A percentile compares a stretch with the other conserved stretches of the same genome.
These are phyloP conservation scores for Metrosideros polymorpha DNA, from an alignment of 441 rosid species.

Conservation along the genomic window DNA sequence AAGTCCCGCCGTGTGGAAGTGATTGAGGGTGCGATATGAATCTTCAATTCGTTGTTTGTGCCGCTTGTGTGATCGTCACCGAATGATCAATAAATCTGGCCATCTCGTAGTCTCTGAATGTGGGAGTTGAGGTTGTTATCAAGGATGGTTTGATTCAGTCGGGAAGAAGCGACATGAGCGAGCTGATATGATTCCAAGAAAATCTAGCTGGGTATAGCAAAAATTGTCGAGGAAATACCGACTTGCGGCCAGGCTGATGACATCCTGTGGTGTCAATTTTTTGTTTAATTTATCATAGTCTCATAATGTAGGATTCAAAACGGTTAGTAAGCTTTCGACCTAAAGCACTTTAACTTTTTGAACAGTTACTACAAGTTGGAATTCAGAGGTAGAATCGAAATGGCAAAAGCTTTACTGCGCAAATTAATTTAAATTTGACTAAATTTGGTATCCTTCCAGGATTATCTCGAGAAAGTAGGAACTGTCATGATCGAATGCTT, in stretches of 20 bases:
- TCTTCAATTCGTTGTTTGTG: background rate
- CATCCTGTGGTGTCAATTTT: background rate
- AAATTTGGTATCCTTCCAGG: background rate
- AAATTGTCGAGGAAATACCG: background rate
- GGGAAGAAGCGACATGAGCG: background rate
- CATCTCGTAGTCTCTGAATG: background rate
- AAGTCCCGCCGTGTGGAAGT: background rate
- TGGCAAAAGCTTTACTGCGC: background rate
- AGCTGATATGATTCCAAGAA: background rate
- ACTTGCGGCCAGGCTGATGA: background rate
- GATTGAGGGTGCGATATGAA: background rate
- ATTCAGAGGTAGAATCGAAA: background rate
- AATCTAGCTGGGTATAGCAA: background rate
- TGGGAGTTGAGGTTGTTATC: background rate
- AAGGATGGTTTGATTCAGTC: background rate
- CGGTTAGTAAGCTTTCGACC: background rate
- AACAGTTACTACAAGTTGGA: background rate
- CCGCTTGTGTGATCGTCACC: background rate
- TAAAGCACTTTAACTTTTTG: background rate
- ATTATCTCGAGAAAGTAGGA: background rate
- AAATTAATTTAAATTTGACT: background rate
- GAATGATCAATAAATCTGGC: background rate
- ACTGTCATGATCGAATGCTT: background rate
- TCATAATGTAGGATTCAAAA: background rate
- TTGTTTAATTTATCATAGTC: background rate